Base-by-base conservation (phyloP, 192 early-diverging fungal species). In the Cladochytrium replicatum region DNA sequence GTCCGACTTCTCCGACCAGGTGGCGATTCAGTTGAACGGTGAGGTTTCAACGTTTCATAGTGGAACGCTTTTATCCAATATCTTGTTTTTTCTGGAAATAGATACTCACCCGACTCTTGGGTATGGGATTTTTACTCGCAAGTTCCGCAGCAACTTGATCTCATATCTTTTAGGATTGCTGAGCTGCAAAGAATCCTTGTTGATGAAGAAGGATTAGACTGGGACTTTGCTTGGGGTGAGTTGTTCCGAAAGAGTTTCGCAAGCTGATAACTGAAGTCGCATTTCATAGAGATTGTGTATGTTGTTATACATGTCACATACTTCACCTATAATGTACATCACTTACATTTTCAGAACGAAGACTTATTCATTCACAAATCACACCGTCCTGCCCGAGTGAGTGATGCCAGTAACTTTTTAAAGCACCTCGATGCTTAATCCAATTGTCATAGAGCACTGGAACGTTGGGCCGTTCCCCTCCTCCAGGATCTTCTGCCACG, bases 361-460 rank as follows among this genome's bases (percentile, higher is more conserved):
- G 57, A 89, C 85, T 1, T 95, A 94, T 74, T 94, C 89, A 15
- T 96, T 93, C 64, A 98, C 95, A 63, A 98, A 98, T 72, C 95
- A 98, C 74, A 98, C 95, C 2, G 89, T 98, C 15, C 78, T 98
- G 46, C 95, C 95, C 43, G 95, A 98, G 70, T 63, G 42, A 42
- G 50, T 63, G 26, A 11, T 47, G 9, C 27, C 7, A 9, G 2
- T 4, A 63, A 29, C 5, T 4, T 52, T 17, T 13, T 7, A 9
- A 46, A 32, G 22, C 22, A 15, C 27, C 6, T 25, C 48, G 8
- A 24, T 13, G 25, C 6, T 51, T 54, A 50, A 52, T 54, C 6
- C 27, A 22, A 17, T 58, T 13, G 25, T 28, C 24, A 43, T 34
- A 63, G 61, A 45, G 95, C 95, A 41, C 78, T 98, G 67, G 95